Percentiles rank a stretch among this genome's conserved stretches.
Conservation (phyloP, 805 yeast genomes). For the Huiozyma sinensis region DNA sequence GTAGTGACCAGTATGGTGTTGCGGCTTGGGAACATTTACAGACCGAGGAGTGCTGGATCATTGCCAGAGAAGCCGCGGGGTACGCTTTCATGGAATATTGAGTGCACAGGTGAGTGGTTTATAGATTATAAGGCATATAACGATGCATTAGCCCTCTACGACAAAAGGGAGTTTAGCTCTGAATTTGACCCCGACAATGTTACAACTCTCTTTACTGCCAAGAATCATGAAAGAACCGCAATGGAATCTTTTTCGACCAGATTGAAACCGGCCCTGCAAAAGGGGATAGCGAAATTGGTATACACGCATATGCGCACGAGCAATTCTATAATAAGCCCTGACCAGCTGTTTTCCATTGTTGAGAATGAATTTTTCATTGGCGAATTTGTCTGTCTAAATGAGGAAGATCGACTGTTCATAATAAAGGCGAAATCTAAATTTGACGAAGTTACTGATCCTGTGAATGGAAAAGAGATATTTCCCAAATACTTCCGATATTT, state of each 20-base stretch:
- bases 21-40: too few relatives aligned
- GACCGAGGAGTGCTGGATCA: too few relatives aligned
- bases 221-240: conserved; percentile 53
- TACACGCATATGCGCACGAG: neutral
- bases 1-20: too few relatives aligned
- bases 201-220: conserved; percentile 75
- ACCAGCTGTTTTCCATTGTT: conserved; percentile 78
- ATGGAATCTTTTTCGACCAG: conserved; percentile 49
- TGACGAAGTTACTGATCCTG: conserved; percentile 31
- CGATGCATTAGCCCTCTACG: conserved; percentile 54
- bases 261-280: conserved; percentile 47
- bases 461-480: conserved; percentile 27
- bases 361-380: conserved; percentile 42
- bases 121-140: conserved; percentile 64
- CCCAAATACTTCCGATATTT: conserved; percentile 59
- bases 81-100: conserved; percentile 64
- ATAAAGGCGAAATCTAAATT: conserved; percentile 76
- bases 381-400: neutral
- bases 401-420: conserved; percentile 27
- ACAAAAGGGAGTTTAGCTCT: conserved; percentile 68
- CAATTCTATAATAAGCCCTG: conserved; percentile 30
- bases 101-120: conserved; percentile 83
- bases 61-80: conserved; percentile 25
- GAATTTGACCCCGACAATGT: conserved; percentile 61
- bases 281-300: neutral